These are phyloP conservation scores for Cladophialophora yegresii DNA, from an alignment of 2,329 filamentous ascomycete species.

Conservation along the genomic window DNA sequence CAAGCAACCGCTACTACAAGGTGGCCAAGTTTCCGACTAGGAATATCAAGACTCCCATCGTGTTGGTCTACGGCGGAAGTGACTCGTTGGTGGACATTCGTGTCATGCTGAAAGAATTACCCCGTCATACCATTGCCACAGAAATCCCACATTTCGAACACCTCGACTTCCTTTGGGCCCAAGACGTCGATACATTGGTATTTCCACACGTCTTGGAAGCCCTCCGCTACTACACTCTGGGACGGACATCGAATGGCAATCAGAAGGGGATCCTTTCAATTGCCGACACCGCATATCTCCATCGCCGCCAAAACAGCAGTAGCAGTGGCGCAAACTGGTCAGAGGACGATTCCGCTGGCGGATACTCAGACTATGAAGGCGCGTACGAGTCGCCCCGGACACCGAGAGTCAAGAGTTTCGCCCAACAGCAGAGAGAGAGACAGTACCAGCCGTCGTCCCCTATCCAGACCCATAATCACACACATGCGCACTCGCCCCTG, in stretches of 20 bases:
- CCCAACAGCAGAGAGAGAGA: slow-evolving; percentile 33
- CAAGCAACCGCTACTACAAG: slow-evolving; percentile 83
- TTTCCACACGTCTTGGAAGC: slow-evolving; percentile 92
- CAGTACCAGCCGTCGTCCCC: slow-evolving; percentile 24
- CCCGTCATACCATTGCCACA: slow-evolving; percentile 78
- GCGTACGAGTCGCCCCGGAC: slow-evolving; percentile 29
- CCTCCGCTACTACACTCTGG: slow-evolving; percentile 64
- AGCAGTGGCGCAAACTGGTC: slow-evolving; percentile 29
- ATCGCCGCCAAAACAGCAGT: slow-evolving; percentile 28
- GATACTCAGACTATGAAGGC: slow-evolving; percentile 35
- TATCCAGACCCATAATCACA: slow-evolving; percentile 1
- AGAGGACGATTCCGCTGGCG: slow-evolving; percentile 30
- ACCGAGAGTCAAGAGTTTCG: slow-evolving; percentile 31
- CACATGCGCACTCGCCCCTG: slow-evolving; percentile 12
- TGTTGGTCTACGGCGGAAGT: slow-evolving; percentile 87
- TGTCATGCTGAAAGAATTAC: slow-evolving; percentile 86
- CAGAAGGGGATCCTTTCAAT: slow-evolving; percentile 27
- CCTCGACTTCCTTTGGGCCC: slow-evolving; percentile 92
- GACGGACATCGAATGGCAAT: slow-evolving; percentile 28
- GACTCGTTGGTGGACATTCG: slow-evolving; percentile 94
- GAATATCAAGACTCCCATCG: slow-evolving; percentile 94
- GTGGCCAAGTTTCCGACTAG: slow-evolving; percentile 94
- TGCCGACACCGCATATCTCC: slow-evolving; percentile 32
- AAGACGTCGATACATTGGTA: slow-evolving; percentile 78
- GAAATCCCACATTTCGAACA: slow-evolving; percentile 94